Evolutionary conservation across 225 moss, liverwort and hornwort genomes (phyloP).

Genomic region (Lunularia cruciata): DNA sequence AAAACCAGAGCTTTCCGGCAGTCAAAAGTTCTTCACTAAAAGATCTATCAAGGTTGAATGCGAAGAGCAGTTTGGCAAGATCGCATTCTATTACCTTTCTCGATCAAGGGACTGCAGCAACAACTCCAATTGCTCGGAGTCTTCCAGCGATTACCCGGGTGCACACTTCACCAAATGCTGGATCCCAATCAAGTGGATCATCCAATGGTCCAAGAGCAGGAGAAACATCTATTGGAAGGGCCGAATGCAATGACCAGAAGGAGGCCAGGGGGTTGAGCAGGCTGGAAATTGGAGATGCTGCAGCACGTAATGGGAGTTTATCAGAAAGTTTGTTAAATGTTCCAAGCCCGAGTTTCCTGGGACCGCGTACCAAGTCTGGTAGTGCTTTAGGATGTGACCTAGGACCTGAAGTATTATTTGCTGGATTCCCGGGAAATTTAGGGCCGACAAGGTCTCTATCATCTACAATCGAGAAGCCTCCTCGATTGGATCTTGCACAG

Average conservation of each 20-base stretch:
- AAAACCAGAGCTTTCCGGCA: neutral
- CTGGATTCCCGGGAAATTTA: conserved; percentile 15
- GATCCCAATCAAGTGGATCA: conserved; percentile 4
- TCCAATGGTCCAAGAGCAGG: conserved; percentile 2
- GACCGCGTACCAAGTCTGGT: neutral
- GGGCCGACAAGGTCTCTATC: conserved; percentile 19
- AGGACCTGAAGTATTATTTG: neutral
- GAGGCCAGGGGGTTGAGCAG: conserved; percentile 11
- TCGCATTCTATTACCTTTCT: conserved; percentile 26
- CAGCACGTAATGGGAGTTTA: neutral
- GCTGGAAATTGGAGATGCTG: neutral
- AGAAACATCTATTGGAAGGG: neutral
- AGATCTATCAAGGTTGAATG: conserved; percentile 9
- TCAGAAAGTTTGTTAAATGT: neutral
- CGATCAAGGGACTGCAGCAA: conserved; percentile 15
- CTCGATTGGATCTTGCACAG: conserved; percentile 22
- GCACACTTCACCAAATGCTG: conserved; percentile 24
- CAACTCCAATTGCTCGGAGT: conserved; percentile 7
- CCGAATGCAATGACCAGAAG: conserved; percentile 17
- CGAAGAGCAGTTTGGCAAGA: conserved; percentile 9
- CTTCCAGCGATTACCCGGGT: conserved; percentile 25
- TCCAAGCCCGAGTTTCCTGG: neutral
- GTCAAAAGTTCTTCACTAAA: conserved; percentile 17
- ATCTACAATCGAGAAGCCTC: conserved; percentile 5
- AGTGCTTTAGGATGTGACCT: neutral